Evolutionary conservation across 2,329 filamentous ascomycete genomes (phyloP).

Genomic region (Epichloe bromicola): DNA sequence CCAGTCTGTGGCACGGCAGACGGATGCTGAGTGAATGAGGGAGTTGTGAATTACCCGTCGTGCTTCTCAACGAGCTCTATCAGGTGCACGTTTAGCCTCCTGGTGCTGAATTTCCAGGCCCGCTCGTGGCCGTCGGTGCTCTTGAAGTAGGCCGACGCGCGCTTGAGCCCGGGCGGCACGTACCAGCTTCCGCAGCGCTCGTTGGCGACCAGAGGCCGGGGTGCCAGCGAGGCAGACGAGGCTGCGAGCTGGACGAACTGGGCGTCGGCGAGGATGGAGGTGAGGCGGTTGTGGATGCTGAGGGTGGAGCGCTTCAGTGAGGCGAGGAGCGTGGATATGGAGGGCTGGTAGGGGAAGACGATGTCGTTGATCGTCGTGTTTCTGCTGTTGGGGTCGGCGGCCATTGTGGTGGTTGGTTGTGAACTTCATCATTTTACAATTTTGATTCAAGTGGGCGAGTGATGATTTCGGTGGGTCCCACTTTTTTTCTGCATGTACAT

Average conservation of each 20-base stretch:
- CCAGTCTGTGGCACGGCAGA: not conserved
- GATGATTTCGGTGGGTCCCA: not conserved
- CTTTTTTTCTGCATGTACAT: no score
- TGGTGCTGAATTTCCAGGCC: slow-evolving; percentile 79
- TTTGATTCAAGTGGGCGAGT: not conserved
- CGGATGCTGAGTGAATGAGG: not conserved
- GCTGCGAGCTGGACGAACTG: slow-evolving; percentile 56
- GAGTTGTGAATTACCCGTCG: slow-evolving; percentile 42
- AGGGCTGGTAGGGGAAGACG: slow-evolving; percentile 42
- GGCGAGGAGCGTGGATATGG: slow-evolving; percentile 55
- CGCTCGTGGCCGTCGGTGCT: slow-evolving; percentile 89
- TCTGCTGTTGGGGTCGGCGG: not conserved
- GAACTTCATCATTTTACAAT: not conserved
- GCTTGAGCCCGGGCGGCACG: slow-evolving; percentile 51
- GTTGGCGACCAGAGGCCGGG: slow-evolving; percentile 74
- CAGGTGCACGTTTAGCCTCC: slow-evolving; percentile 75
- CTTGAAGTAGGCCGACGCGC: slow-evolving; percentile 84
- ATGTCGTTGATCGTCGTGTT: slow-evolving; percentile 27
- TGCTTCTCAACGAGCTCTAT: slow-evolving; percentile 51
- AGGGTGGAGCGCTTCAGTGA: slow-evolving; percentile 66
- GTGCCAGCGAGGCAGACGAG: slow-evolving; percentile 24
- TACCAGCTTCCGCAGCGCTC: slow-evolving; percentile 97
- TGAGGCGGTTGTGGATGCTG: slow-evolving; percentile 68
- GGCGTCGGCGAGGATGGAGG: slow-evolving; percentile 66
- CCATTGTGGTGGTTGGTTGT: not conserved